A percentile compares a stretch with the other conserved stretches of the same genome.
Conservation (phyloP, 306 rosid species). For the Glycine tomentella region DNA sequence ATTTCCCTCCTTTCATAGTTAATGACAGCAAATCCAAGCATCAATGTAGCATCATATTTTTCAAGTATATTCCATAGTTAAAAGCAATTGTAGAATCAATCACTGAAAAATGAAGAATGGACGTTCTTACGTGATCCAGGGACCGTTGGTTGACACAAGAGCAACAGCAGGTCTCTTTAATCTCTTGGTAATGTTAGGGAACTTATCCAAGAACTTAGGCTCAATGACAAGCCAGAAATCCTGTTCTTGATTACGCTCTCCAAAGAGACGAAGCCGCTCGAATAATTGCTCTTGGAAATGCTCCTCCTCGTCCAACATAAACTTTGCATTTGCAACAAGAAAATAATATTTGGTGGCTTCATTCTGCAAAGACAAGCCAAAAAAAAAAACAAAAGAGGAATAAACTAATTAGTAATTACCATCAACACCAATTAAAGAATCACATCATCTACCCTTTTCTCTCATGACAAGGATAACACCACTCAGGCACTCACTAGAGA, state of each 20-base stretch:
- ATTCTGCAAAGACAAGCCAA: slow-evolving; percentile 49
- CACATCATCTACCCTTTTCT: slow-evolving; percentile 15
- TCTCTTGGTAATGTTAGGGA: slow-evolving; percentile 81
- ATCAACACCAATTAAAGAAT: slow-evolving; percentile 27
- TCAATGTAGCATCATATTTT: slow-evolving; percentile 25
- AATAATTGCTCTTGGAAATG: slow-evolving; percentile 85
- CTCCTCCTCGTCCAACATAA: slow-evolving; percentile 98
- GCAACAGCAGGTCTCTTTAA: slow-evolving; percentile 91
- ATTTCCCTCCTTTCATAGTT: slow-evolving; percentile 15
- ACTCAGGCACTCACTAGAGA: neutral
- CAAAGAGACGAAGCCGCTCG: slow-evolving; percentile 73
- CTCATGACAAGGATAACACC: slow-evolving; percentile 18
- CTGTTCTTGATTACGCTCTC: slow-evolving; percentile 74
- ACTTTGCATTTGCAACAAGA: slow-evolving; percentile 92
- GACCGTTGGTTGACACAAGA: slow-evolving; percentile 88
- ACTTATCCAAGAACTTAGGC: slow-evolving; percentile 92
- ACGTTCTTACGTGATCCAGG: slow-evolving; percentile 88
- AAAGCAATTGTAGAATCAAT: slow-evolving; percentile 13
- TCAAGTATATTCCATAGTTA: slow-evolving; percentile 4
- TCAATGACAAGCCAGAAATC: slow-evolving; percentile 98
- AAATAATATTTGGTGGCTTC: slow-evolving; percentile 71
- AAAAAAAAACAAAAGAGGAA: neutral
- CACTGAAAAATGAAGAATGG: slow-evolving; percentile 26
- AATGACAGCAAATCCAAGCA: slow-evolving; percentile 31
- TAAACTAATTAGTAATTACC: slow-evolving; percentile 1